Evolutionary conservation across 495 filamentous ascomycete genomes (phyloP), one percentile per base, ranked within the genome.

Genomic region (Penicillium macrosclerotiorum): DNA sequence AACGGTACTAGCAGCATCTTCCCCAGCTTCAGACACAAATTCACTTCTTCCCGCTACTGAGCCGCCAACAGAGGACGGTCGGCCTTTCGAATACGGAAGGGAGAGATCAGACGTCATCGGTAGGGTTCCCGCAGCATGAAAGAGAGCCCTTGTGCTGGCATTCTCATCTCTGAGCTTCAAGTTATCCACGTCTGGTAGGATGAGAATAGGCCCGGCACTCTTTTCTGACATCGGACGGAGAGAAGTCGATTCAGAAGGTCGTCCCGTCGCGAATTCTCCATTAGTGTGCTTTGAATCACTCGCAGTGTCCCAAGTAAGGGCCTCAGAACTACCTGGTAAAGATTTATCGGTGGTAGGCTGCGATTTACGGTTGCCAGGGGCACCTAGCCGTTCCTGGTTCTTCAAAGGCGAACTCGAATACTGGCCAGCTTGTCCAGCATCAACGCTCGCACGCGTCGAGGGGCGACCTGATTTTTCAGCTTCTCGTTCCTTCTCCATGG

Each of bases 401-500:
- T 46, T 46, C 3, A 46, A 26, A 4, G 55, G 54, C 19, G 51
- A 41, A 24, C 67, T 66, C 5, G 66, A 68, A 12, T 51, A 63
- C 13, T 55, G 47, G 8, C 65, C 65, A 31, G 67, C 67, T 39
- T 56, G 63, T 5, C 69, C 63, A 37, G 60, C 57, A 24, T 69
- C 69, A 7, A 69, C 62, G 34, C 65, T 69, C 0, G 47, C 49
- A 12, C 63, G 57, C 8, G 59, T 60, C 4, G 63, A 56, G 8
- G 39, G 61, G 8, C 37, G 53, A 22, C 57, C 57, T 1, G 47
- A 49, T 32, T 55, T 39, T 4, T 57, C 55, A 5, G 53, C 62
- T 30, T 67, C 63, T 19, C 67, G 47, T 49, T 83, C 80, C 32
- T 67, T 64, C 19, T 71, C 57, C 8, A 93, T 72, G 8, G 83